A percentile compares a stretch with the other conserved stretches of the same genome.
phyloP scores from a whole-genome alignment of 1,284 basidiomycete species.

The Microbotryum lychnidis-dioicae region DNA sequence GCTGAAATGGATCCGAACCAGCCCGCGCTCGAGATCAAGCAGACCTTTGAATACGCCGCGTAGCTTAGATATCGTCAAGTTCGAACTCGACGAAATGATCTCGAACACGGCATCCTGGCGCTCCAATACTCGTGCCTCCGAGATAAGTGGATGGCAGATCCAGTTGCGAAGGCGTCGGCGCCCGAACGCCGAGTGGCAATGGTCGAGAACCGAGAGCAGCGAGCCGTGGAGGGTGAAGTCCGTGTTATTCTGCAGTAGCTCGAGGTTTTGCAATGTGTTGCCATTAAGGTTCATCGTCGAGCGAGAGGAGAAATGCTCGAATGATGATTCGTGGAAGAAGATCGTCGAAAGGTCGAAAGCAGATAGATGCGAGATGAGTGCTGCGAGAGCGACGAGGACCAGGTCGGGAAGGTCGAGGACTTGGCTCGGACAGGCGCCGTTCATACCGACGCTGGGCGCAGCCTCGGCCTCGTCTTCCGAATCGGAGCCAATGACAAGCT shows the following conservation, averaged over 20 bases:
- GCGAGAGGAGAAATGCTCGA: conserved; percentile 56
- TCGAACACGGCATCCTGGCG: conserved; percentile 79
- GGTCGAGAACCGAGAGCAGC: conserved; percentile 76
- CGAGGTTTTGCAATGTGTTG: conserved; percentile 81
- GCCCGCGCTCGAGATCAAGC: conserved; percentile 80
- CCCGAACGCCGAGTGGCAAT: conserved; percentile 76
- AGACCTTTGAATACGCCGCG: conserved; percentile 62
- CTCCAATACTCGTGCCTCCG: conserved; percentile 55
- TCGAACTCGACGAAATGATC: conserved; percentile 50
- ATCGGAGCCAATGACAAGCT: conserved; percentile 18
- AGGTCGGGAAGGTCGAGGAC: conserved; percentile 26
- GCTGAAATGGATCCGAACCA: conserved; percentile 82
- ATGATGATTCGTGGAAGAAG: conserved; percentile 65
- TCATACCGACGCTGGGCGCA: neutral
- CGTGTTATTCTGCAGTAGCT: conserved; percentile 84
- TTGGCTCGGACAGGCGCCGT: neutral
- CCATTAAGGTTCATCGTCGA: conserved; percentile 82
- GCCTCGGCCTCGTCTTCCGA: conserved; percentile 11
- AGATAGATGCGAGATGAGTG: conserved; percentile 66
- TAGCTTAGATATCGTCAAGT: conserved; percentile 50
- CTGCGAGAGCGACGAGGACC: conserved; percentile 66
- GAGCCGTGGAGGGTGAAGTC: conserved; percentile 67
- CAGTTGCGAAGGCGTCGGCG: conserved; percentile 72
- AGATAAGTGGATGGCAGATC: conserved; percentile 76
- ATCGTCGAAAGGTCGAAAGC: conserved; percentile 67